Base-by-base conservation (phyloP, 441 rosid species). In the Melastoma candidum region DNA sequence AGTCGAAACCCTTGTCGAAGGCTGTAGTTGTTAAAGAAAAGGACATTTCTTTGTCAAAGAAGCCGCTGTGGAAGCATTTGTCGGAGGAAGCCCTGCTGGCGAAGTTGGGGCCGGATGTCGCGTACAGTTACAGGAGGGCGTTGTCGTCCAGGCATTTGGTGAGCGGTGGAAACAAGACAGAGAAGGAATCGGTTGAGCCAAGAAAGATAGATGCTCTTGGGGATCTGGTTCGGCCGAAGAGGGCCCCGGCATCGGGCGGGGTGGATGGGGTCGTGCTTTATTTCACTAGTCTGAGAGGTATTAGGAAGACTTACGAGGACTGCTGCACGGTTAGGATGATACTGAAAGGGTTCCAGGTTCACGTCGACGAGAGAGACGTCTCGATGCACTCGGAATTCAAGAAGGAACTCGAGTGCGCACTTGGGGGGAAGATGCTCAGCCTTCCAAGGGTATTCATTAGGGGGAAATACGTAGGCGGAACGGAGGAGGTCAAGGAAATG, bases 21-120 rank as follows among this genome's bases (percentile, higher is more conserved):
- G 59, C 36, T 24, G 32, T 27, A 13, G 54, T 51, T 1, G 36
- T 29, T 29, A 3, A 29, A 29, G 36, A 29, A 29, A 71, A 64
- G 36, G 73, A 66, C 54, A 61, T 78, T 45, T 58, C 75, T 12
- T 69, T 85, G 17, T 27, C 60, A 44, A 75, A 77, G 25, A 90
- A 83, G 55, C 96, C 97, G 44, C 57, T 90, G 57, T 85, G 97
- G 93, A 80, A 85, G 68, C 93, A 81, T 65, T 74, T 87, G 43
- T 90, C 96, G n/a, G 93, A 90, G 70, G 97, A 90, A 63, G 83
- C 88, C 3, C 65, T 90, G 53, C 59, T 87, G 0, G 81, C 96
- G 29, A 80, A 77, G 51, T 71, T 90, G 79, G 97, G 87, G 65
- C 88, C 93, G 0, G 69, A 60, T 62, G 92, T 83, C 58, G 92